Base-by-base conservation (phyloP, 345 rosid genomes). In the Salix koriyanagi region DNA sequence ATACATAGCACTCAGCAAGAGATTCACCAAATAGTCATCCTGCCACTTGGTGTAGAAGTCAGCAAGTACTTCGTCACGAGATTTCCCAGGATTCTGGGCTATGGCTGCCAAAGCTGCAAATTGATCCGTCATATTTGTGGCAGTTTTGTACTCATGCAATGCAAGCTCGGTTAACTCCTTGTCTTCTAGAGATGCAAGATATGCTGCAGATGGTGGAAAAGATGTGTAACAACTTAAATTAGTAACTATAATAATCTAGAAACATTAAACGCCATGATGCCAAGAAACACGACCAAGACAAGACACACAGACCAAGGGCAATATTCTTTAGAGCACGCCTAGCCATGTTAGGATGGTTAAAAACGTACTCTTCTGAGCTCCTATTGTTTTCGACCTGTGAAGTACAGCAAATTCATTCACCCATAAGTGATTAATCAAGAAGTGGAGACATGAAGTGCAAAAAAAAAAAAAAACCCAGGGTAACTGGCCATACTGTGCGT, bases 41-140 rank as follows among this genome's bases (percentile, higher is more conserved):
- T 90, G 94, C 99, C 99, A 94, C 85, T 94, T 92, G 86, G 65
- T 77, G 69, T 91, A 92, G 85, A 96, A 94, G 85, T 94, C 97
- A 8, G 93, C 91, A 78, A 92, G 85, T 67, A 84, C 88, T 25
- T 94, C 92, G 65, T 94, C 97, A 46, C 98, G 92, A 60, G 85
- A 84, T 89, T 88, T 76, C 61, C 96, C 96, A 58, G 97, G 97
- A 36, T 67, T 89, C 83, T 91, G 95, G 34, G 89, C 81, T 23
- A 96, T 85, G 83, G 99, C 97, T 50, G 91, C 95, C 90, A 96
- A 84, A 82, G 99, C 97, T 39, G 97, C 91, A 85, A 92, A 87
- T 73, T 91, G 98, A 2, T 94, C 98, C 0, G 97, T 96, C 98
- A 93, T 87, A 83, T 96, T 96, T 80, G 93, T 87, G 52, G 99